Base-by-base conservation (phyloP, 78 protist genomes). In the Diacronema lutheri region DNA sequence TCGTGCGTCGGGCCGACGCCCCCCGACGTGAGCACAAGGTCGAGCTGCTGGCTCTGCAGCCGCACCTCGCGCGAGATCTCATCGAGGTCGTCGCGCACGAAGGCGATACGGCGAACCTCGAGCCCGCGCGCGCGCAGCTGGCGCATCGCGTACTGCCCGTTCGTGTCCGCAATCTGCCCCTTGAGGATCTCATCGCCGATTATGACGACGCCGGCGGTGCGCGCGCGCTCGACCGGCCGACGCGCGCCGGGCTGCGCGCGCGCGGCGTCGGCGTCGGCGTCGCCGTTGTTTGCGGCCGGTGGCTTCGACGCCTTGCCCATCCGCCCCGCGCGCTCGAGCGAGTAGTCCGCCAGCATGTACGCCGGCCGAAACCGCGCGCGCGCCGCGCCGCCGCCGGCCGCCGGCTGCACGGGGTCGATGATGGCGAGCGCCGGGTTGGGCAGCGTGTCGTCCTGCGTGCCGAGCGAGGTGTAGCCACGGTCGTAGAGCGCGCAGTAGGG, bases 391-490 rank as follows among this genome's bases (percentile, higher is more conserved):
- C n/a, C n/a, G n/a, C n/a, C n/a, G n/a, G n/a, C n/a, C n/a, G n/a
- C n/a, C n/a, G n/a, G n/a, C n/a, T n/a, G n/a, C n/a, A n/a, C n/a
- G n/a, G n/a, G n/a, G n/a, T n/a, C n/a, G n/a, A n/a, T n/a, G n/a
- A n/a, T n/a, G n/a, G n/a, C n/a, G 25, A 74, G 62, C 11, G 60
- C 81, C 20, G 81, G 81, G 62, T 74, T 74, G 31, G 26, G 81
- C 81, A 0, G 14, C 38, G 93, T 91, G 76, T 90, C 88, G 50
- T 82, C 38, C 31, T 29, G 16, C 20, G 84, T 86, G 5, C 95
- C 95, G 40, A 92, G 87, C 13, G 93, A 90, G 9, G 95, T 92
- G 68, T 90, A 92, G 31, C 94, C 92, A 31, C 5, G 4, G 33
- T 86, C 93, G 89, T 90, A 90, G 37, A 92, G 81, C 37, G 35